phyloP scores from a whole-genome alignment of 2,329 filamentous ascomycete genomes.

The Arthrobotrys musiformis region DNA sequence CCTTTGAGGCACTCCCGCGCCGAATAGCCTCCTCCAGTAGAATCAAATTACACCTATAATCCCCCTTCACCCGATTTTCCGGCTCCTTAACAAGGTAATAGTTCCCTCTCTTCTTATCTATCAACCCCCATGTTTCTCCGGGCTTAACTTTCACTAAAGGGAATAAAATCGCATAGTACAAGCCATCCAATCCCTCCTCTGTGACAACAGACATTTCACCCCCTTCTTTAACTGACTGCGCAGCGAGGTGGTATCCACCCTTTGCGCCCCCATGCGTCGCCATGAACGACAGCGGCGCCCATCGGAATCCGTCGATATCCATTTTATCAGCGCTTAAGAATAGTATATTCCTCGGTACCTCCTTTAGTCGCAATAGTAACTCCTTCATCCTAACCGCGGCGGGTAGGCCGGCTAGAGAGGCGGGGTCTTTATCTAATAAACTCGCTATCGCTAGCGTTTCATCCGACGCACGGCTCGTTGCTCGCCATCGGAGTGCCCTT shows the following conservation, averaged over 20 bases:
- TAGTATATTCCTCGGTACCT: neutral
- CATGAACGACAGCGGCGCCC: neutral
- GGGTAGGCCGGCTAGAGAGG: neutral
- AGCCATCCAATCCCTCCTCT: neutral
- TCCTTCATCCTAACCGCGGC: neutral
- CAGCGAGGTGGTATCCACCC: neutral
- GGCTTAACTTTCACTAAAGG: neutral
- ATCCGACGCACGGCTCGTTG: neutral
- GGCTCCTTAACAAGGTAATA: neutral
- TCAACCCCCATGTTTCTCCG: neutral
- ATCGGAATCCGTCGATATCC: neutral
- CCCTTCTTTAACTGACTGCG: neutral
- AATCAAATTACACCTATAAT: neutral
- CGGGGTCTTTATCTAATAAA: neutral
- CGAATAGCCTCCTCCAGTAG: neutral
- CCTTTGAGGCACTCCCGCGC: neutral
- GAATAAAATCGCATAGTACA: neutral
- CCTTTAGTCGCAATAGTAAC: neutral
- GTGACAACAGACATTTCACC: neutral
- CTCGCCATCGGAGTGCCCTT: neutral
- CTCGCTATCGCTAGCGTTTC: neutral
- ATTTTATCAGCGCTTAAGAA: neutral
- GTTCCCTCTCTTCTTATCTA: neutral
- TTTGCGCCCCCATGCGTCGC: neutral
- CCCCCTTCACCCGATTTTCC: neutral